Evolutionary conservation across 208 protist species (phyloP), one percentile per base, ranked within the genome.

Genomic region (Acanthamoeba sp.): DNA sequence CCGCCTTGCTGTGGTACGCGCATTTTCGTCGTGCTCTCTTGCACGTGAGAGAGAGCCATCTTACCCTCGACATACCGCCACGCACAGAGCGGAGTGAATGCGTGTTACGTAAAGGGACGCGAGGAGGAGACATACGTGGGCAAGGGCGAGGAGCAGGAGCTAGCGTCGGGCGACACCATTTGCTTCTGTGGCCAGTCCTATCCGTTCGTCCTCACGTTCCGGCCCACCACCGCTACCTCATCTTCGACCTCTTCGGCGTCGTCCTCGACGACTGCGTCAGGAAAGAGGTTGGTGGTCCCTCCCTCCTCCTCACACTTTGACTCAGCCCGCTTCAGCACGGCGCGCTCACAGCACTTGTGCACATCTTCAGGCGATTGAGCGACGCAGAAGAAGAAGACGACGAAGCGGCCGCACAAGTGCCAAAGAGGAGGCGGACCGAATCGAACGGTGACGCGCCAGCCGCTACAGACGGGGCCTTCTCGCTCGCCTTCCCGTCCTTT

Each of bases 151-250:
- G 52, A 32, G 18, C 73, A 90, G 12, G 82, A 14, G 27, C 82
- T 90, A 2, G n/a, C 82, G 16, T 59, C 45, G 38, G 82, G 82
- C 82, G 82, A 90, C 55, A 90, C 82, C 82, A 48, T 90, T 27
- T 90, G 82, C 32, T 90, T 90, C 29, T 59, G 45, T 18, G 82
- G 52, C 42, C 45, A 90, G 52, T 66, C 55, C 32, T 90, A 90
- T 24, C 82, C 82, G 3, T 90, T 90, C 50, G 22, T 29, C 78
- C 24, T 87, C 32, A n/a, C 38, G 18, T 87, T 87, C 29, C 16
- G 7, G 29, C 5, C n/a, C 14, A 1, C 29, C 0, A 7, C 76
- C n/a, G 6, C n/a, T 0, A 34, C 76, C n/a, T 55, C 40, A 22
- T 85, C 76, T 50, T 48, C 76, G 9, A 42, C 38, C 29, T 85